Conservation (phyloP, 371 early-diverging fungal genomes). For the Coemansia sp. region DNA sequence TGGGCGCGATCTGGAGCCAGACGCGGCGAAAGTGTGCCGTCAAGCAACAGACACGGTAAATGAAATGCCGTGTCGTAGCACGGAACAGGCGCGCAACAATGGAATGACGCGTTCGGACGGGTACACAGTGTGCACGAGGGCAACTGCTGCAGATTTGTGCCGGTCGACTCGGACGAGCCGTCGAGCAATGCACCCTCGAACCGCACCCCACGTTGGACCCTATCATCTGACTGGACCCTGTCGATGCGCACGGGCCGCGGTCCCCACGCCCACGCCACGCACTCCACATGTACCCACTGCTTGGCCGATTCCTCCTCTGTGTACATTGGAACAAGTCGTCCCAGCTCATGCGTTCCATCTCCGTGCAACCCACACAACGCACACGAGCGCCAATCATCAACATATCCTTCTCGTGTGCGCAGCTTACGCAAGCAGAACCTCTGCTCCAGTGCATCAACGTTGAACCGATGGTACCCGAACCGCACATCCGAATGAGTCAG, state of each 20-base stretch:
- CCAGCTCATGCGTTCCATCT: conserved; percentile 24
- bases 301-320: background rate
- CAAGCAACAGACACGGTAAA: conserved; percentile 36
- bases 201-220: background rate
- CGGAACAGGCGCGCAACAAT: conserved; percentile 47
- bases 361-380: conserved; percentile 34
- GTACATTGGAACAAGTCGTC: conserved; percentile 33
- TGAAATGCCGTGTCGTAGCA: conserved; percentile 40
- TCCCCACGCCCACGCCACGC: conserved; percentile 50
- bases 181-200: conserved; percentile 26
- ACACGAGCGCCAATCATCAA: conserved; percentile 27
- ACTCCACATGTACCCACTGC: conserved; percentile 44
- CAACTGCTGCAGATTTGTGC: background rate
- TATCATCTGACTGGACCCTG: no score
- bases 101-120: conserved; percentile 35
- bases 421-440: conserved; percentile 11
- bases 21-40: conserved; percentile 9
- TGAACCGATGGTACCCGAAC: conserved; percentile 32
- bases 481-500: conserved; percentile 45
- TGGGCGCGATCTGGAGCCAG: conserved; percentile 10
- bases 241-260: conserved; percentile 23
- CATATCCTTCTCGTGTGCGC: background rate
- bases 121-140: conserved; percentile 25
- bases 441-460: conserved; percentile 17
- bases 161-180: background rate